phyloP scores from a whole-genome alignment of 2,329 filamentous ascomycete species.

The Fusarium chaquense region DNA sequence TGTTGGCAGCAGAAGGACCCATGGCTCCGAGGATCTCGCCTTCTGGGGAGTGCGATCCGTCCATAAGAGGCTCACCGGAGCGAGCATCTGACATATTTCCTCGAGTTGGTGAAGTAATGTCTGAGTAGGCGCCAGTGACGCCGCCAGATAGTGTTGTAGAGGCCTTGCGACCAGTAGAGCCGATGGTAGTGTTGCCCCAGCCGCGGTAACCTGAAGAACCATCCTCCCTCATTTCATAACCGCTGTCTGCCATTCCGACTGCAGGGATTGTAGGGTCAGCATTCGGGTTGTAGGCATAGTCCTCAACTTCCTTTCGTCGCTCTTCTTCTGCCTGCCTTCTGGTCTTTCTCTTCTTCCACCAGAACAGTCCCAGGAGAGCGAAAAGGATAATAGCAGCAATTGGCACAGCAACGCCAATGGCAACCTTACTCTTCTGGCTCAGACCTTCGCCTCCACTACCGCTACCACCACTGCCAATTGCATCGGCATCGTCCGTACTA shows the following conservation, averaged over 20 bases:
- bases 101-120: slow-evolving; percentile 74
- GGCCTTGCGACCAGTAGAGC: slow-evolving; percentile 81
- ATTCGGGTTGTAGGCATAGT: slow-evolving; percentile 98
- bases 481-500: slow-evolving; percentile 47
- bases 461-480: slow-evolving; percentile 40
- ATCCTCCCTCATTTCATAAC: slow-evolving; percentile 83
- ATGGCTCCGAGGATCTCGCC: slow-evolving; percentile 87
- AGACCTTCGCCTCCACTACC: slow-evolving; percentile 61
- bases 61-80: slow-evolving; percentile 73
- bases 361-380: slow-evolving; percentile 79
- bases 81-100: slow-evolving; percentile 75
- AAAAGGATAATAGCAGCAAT: slow-evolving; percentile 88
- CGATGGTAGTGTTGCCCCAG: slow-evolving; percentile 84
- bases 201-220: slow-evolving; percentile 86
- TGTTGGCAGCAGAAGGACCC: slow-evolving; percentile 76
- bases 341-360: slow-evolving; percentile 91
- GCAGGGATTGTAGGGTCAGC: slow-evolving; percentile 82
- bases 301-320: slow-evolving; percentile 94
- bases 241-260: slow-evolving; percentile 62
- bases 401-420: slow-evolving; percentile 92
- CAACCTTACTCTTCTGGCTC: slow-evolving; percentile 77
- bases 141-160: slow-evolving; percentile 91
- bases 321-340: slow-evolving; percentile 87
- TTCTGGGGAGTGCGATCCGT: slow-evolving; percentile 69
- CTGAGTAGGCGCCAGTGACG: slow-evolving; percentile 75